phyloP scores from a whole-genome alignment of 2,329 filamentous ascomycete species.

The Byssochlamys sp. region DNA sequence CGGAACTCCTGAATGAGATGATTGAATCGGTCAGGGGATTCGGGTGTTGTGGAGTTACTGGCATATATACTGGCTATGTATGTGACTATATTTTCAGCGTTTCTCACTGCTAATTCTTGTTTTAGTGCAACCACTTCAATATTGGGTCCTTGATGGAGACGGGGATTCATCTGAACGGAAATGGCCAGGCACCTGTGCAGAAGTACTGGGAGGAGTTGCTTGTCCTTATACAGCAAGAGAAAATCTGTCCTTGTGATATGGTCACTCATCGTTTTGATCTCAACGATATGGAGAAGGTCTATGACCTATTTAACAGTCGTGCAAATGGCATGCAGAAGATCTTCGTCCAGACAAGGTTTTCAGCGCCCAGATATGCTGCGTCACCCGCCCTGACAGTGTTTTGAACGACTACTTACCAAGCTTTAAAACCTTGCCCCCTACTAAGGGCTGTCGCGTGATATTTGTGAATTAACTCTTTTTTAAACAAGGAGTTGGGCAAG shows the following conservation, averaged over 20 bases:
- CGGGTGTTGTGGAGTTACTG: slow-evolving; percentile 65
- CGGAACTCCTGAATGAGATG: slow-evolving; percentile 49
- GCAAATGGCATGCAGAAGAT: slow-evolving; percentile 71
- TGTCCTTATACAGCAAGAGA: slow-evolving; percentile 53
- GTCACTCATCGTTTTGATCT: slow-evolving; percentile 66
- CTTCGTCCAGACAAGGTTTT: slow-evolving; percentile 54
- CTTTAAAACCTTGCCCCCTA: too few species aligned
- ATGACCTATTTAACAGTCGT: slow-evolving; percentile 49
- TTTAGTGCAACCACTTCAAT: slow-evolving; percentile 76
- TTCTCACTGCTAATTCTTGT: too few species aligned
- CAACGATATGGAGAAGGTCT: slow-evolving; percentile 61
- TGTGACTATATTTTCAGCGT: too few species aligned
- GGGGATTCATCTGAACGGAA: slow-evolving; percentile 65
- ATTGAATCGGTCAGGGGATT: slow-evolving; percentile 47
- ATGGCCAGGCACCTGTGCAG: slow-evolving; percentile 64
- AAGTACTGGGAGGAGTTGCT: slow-evolving; percentile 76
- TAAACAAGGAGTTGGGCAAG: too few species aligned
- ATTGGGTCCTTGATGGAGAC: slow-evolving; percentile 77
- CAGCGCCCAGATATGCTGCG: slow-evolving; percentile 40
- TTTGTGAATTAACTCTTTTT: too few species aligned
- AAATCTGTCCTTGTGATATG: slow-evolving; percentile 70
- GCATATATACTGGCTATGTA: slow-evolving; percentile 54
- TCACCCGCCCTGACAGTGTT: slow-evolving; percentile 42
- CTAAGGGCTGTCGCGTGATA: too few species aligned
- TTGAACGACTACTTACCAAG: too few species aligned